Percentiles rank a stretch among this genome's conserved stretches.
Conservation (phyloP, 176 grass and related monocot species). For the Carex scoparia region DNA sequence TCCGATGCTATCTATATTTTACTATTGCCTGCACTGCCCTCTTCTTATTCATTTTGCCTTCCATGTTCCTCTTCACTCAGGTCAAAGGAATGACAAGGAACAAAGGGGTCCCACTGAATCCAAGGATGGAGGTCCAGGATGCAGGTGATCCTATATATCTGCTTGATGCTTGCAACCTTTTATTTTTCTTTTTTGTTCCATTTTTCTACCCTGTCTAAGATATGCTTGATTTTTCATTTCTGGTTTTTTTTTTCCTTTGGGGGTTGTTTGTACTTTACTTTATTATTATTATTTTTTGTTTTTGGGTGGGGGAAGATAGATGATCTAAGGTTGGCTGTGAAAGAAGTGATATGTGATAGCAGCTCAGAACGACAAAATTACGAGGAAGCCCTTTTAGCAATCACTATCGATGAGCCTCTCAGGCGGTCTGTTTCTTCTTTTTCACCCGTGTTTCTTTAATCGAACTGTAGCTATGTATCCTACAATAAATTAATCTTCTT, state of each 20-base stretch:
- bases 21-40: background rate
- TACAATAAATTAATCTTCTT: background rate
- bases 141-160: slow-evolving; percentile 46
- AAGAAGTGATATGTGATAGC: slow-evolving; percentile 86
- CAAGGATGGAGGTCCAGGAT: slow-evolving; percentile 62
- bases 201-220: background rate
- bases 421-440: slow-evolving; percentile 44
- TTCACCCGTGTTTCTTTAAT: background rate
- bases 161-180: background rate
- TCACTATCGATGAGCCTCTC: slow-evolving; percentile 87
- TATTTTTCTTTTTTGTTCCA: background rate
- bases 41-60: background rate
- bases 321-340: slow-evolving; percentile 82
- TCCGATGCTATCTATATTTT: too few species aligned
- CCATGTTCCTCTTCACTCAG: slow-evolving; percentile 13
- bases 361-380: slow-evolving; percentile 51
- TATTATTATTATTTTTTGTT: background rate
- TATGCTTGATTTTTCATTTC: background rate
- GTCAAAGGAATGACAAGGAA: slow-evolving; percentile 92
- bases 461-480: background rate
- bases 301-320: slow-evolving; percentile 31
- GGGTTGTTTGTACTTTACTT: slow-evolving; percentile 2
- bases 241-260: background rate
- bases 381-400: slow-evolving; percentile 75
- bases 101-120: slow-evolving; percentile 49